phyloP scores from a whole-genome alignment of 495 filamentous ascomycete species.

The Penicillium bialowiezense region DNA sequence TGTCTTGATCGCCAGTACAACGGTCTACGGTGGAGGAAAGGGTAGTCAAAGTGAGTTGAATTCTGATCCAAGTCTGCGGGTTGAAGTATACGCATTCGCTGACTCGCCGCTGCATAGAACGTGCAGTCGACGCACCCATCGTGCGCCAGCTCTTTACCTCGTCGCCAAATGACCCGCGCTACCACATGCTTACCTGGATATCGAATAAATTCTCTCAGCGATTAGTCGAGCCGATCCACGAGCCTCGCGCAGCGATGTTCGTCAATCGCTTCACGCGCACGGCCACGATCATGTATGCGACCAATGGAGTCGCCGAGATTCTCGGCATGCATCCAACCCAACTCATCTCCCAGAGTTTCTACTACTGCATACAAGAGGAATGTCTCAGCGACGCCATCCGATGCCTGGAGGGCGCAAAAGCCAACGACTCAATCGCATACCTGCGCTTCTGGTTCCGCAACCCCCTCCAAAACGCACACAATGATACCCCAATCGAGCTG shows the following conservation, averaged over 20 bases:
- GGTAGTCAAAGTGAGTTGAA: conserved; percentile 68
- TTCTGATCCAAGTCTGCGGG: neutral
- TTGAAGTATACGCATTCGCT: too few species aligned
- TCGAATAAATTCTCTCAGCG: conserved; percentile 76
- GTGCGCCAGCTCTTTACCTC: conserved; percentile 77
- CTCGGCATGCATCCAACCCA: conserved; percentile 57
- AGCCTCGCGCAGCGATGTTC: conserved; percentile 80
- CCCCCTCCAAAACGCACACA: conserved; percentile 50
- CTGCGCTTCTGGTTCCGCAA: conserved; percentile 86
- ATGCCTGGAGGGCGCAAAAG: conserved; percentile 80
- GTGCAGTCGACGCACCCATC: conserved; percentile 74
- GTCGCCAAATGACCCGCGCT: conserved; percentile 79
- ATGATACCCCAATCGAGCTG: conserved; percentile 54
- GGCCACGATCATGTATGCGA: conserved; percentile 83
- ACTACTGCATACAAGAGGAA: conserved; percentile 25
- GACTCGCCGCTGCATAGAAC: conserved; percentile 49
- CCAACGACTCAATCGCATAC: conserved; percentile 92
- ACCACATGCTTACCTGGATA: conserved; percentile 85
- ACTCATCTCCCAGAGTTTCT: conserved; percentile 23
- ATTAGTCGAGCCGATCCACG: conserved; percentile 58
- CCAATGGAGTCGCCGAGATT: conserved; percentile 67
- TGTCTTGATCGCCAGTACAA: conserved; percentile 82
- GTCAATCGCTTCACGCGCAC: conserved; percentile 85
- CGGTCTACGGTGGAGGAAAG: conserved; percentile 66
- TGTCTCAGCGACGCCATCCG: conserved; percentile 72